A percentile compares a stretch with the other conserved stretches of the same genome.
phyloP scores from a whole-genome alignment of 2,329 filamentous ascomycete species.

The Beauveria australis region DNA sequence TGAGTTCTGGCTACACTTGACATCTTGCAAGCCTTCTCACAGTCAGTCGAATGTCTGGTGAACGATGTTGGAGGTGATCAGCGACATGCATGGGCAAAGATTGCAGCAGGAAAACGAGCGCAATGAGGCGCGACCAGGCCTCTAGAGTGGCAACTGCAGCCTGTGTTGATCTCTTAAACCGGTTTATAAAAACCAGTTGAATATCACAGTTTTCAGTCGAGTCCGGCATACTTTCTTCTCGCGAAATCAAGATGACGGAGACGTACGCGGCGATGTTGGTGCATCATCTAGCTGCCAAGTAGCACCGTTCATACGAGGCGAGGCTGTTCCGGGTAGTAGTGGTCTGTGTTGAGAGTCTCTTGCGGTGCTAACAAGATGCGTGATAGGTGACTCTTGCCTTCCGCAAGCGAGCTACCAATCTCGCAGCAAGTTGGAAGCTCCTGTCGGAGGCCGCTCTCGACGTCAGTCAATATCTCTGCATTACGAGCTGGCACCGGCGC shows the following conservation, averaged over 20 bases:
- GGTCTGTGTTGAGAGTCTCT: too few relatives aligned
- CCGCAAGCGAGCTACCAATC: neutral
- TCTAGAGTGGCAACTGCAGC: neutral
- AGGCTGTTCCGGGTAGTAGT: neutral
- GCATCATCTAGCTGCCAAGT: neutral
- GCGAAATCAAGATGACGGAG: neutral
- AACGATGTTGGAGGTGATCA: neutral
- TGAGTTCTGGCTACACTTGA: neutral
- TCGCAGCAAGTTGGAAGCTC: neutral
- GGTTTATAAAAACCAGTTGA: neutral
- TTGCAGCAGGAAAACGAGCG: neutral
- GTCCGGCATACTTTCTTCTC: neutral
- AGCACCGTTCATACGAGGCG: neutral
- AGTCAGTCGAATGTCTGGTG: neutral
- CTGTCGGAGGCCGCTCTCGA: neutral
- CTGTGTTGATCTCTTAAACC: neutral
- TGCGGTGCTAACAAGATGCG: neutral
- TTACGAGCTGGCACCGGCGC: neutral
- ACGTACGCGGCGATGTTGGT: neutral
- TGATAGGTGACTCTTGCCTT: neutral
- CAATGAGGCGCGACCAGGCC: neutral
- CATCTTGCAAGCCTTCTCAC: neutral
- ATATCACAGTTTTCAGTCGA: neutral
- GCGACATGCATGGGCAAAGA: neutral
- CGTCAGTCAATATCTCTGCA: too few relatives aligned